Percentiles rank a stretch among this genome's conserved stretches.
Conservation (phyloP, 78 protist species). For the Carpediemonas membranifera region DNA sequence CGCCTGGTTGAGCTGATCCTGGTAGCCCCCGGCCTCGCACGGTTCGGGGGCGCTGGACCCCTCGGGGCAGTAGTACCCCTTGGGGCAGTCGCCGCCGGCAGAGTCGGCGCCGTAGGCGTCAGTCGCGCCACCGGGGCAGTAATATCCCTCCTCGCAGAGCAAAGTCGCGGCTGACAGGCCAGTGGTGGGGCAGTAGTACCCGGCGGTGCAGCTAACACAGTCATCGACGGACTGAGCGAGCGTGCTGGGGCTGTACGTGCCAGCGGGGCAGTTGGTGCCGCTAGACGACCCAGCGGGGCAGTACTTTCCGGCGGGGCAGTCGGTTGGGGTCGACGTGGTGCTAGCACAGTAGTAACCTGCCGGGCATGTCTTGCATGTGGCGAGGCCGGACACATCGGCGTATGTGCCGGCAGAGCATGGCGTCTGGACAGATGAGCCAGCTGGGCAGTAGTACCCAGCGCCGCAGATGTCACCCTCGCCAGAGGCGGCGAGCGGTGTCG, state of each 20-base stretch:
- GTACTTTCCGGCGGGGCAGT: slow-evolving; percentile 11
- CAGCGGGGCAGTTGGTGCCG: slow-evolving; percentile 26
- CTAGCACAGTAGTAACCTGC: slow-evolving; percentile 30
- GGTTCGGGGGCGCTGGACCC: neutral
- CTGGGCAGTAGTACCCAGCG: slow-evolving; percentile 15
- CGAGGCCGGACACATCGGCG: neutral
- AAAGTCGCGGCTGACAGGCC: slow-evolving; percentile 17
- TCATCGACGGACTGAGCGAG: neutral
- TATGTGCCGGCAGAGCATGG: slow-evolving; percentile 36
- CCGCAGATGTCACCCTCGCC: slow-evolving; percentile 7
- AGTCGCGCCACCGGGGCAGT: slow-evolving; percentile 2
- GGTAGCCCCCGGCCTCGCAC: slow-evolving; percentile 21
- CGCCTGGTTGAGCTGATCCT: neutral
- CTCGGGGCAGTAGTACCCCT: slow-evolving; percentile 26
- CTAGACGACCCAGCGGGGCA: slow-evolving; percentile 15
- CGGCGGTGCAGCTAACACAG: slow-evolving; percentile 11
- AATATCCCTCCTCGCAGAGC: slow-evolving; percentile 34
- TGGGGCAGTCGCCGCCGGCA: slow-evolving; percentile 13
- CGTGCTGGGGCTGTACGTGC: slow-evolving; percentile 7
- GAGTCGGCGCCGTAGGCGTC: neutral
- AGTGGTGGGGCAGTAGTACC: slow-evolving; percentile 22
- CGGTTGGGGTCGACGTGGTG: neutral
- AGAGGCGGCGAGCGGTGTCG: neutral
- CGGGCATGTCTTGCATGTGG: slow-evolving; percentile 10
- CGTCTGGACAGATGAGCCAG: slow-evolving; percentile 9